Conservation (phyloP, 805 yeast species). For the Cyberlindnera mrakii region DNA sequence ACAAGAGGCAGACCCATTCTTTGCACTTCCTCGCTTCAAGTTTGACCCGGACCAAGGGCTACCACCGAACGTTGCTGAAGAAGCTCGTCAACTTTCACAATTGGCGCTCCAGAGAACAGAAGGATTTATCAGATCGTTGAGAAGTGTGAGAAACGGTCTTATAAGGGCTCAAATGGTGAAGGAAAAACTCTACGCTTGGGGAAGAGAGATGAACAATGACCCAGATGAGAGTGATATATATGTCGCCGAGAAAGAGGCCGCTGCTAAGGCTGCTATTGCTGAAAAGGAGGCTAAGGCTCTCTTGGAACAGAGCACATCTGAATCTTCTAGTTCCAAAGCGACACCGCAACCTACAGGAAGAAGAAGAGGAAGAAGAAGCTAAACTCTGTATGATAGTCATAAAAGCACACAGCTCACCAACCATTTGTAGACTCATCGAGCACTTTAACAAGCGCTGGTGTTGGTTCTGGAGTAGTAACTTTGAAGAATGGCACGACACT, state of each 20-base stretch:
- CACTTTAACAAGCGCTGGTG: constrained; percentile 32
- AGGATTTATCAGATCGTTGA: constrained; percentile 77
- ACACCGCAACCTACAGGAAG: constrained; percentile 15
- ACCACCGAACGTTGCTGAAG: constrained; percentile 55
- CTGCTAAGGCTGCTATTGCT: constrained; percentile 15
- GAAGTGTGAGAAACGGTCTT: constrained; percentile 67
- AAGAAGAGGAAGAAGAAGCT: constrained; percentile 15
- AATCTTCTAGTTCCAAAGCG: constrained; percentile 3
- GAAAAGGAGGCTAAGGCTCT: constrained; percentile 12
- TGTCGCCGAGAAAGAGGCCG: constrained; percentile 26
- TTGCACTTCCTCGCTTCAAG: constrained; percentile 48
- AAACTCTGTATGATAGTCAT: neutral
- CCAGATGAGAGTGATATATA: constrained; percentile 40
- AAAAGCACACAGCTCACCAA: constrained; percentile 24
- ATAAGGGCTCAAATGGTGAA: constrained; percentile 74
- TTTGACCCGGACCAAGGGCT: constrained; percentile 43
- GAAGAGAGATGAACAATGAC: constrained; percentile 73
- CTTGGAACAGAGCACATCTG: constrained; percentile 6
- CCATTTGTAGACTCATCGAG: constrained; percentile 30
- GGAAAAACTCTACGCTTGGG: constrained; percentile 71
- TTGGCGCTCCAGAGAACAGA: constrained; percentile 77
- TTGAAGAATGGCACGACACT: constrained; percentile 46
- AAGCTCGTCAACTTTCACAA: constrained; percentile 66
- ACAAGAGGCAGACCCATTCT: constrained; percentile 53
- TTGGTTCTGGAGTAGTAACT: constrained; percentile 6